A percentile compares a stretch with the other conserved stretches of the same genome.
These are phyloP conservation scores for Benincasa hispida DNA, from an alignment of 306 rosid genomes.

Conservation along the genomic window DNA sequence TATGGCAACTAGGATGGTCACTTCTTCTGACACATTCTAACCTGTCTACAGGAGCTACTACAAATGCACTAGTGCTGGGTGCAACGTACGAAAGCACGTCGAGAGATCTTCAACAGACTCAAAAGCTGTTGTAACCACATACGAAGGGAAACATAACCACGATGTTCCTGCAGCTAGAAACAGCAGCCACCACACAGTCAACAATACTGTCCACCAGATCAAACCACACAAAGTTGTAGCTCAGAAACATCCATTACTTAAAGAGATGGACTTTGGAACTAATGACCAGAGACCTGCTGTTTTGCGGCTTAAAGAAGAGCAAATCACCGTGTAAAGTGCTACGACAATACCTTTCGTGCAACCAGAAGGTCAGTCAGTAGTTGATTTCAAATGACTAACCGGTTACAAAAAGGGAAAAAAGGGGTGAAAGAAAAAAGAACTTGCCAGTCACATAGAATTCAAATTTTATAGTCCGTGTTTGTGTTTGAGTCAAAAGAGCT, in stretches of 20 bases:
- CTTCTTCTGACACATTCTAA: conserved; percentile 5
- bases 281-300: conserved; percentile 50
- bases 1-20: neutral
- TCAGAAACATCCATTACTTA: conserved; percentile 47
- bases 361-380: conserved; percentile 13
- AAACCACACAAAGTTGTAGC: conserved; percentile 29
- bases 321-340: conserved; percentile 31
- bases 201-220: conserved; percentile 28
- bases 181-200: conserved; percentile 70
- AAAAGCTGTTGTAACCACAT: conserved; percentile 81
- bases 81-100: conserved; percentile 92
- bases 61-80: conserved; percentile 81
- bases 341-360: neutral
- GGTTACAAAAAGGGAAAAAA: conserved; percentile 22
- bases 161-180: conserved; percentile 88
- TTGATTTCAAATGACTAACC: conserved; percentile 25
- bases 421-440: neutral
- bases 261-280: conserved; percentile 42
- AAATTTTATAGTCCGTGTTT: conserved; percentile 20
- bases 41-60: conserved; percentile 73
- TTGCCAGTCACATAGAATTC: conserved; percentile 20
- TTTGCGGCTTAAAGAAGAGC: conserved; percentile 68
- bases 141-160: conserved; percentile 88
- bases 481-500: conserved; percentile 22
- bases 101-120: conserved; percentile 90